phyloP scores from a whole-genome alignment of 2,329 filamentous ascomycete genomes.

The Coleophoma cylindrospora region DNA sequence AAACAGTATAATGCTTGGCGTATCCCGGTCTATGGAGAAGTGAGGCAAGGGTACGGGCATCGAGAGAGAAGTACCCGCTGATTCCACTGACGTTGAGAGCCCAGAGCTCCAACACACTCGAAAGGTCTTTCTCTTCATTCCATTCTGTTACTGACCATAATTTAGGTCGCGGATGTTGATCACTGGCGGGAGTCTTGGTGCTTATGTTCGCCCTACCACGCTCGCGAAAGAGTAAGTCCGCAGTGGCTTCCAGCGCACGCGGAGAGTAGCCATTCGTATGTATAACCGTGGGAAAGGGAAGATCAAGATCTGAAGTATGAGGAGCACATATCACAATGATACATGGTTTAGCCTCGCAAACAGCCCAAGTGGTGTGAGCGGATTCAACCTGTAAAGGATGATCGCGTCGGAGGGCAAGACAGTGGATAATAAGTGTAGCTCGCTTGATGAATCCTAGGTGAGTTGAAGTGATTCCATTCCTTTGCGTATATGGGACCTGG shows the following conservation, averaged over 20 bases:
- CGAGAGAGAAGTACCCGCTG: slow-evolving; percentile 37
- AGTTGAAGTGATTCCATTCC: slow-evolving; percentile 44
- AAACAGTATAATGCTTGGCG: slow-evolving; percentile 51
- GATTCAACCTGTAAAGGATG: slow-evolving; percentile 48
- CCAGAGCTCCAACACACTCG: slow-evolving; percentile 21
- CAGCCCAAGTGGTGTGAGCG: slow-evolving; percentile 32
- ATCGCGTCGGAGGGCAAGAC: slow-evolving; percentile 30
- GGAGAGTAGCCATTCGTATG: slow-evolving; percentile 43
- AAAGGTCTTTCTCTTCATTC: slow-evolving; percentile 22
- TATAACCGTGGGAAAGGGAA: slow-evolving; percentile 45
- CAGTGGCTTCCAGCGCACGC: slow-evolving; percentile 42
- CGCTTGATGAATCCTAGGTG: slow-evolving; percentile 26
- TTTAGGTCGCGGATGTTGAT: slow-evolving; percentile 5
- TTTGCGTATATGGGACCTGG: slow-evolving; percentile 67
- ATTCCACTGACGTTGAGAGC: slow-evolving; percentile 15
- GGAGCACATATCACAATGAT: slow-evolving; percentile 48
- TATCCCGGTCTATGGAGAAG: slow-evolving; percentile 51
- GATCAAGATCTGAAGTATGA: slow-evolving; percentile 32
- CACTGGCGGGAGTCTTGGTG: background rate
- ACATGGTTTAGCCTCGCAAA: slow-evolving; percentile 43
- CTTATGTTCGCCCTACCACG: background rate
- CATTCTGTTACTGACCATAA: slow-evolving; percentile 25
- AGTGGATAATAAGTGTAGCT: slow-evolving; percentile 41
- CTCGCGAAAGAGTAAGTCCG: slow-evolving; percentile 45
- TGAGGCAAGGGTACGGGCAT: slow-evolving; percentile 34